Conservation (phyloP, 805 yeast species). For the Saccharomycopsis amapae region DNA sequence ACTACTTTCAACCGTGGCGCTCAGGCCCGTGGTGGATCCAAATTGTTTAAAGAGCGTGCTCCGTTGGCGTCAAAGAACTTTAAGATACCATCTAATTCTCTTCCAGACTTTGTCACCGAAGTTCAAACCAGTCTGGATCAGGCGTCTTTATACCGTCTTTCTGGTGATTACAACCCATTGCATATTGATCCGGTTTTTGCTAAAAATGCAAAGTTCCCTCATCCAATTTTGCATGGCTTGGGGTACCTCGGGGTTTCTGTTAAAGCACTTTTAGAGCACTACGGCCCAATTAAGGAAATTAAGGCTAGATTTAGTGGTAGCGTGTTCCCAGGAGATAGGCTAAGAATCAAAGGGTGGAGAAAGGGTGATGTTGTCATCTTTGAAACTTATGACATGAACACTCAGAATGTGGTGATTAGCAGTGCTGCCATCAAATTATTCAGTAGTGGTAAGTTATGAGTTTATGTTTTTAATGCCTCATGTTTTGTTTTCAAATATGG, state of each 20-base stretch:
- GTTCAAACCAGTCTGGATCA: slow-evolving; percentile 59
- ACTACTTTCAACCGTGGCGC: slow-evolving; percentile 77
- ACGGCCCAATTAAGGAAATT: slow-evolving; percentile 74
- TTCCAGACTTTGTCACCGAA: slow-evolving; percentile 60
- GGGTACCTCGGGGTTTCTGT: slow-evolving; percentile 79
- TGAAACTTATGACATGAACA: slow-evolving; percentile 76
- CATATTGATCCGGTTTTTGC: slow-evolving; percentile 93
- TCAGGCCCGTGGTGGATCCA: slow-evolving; percentile 45
- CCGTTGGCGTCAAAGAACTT: slow-evolving; percentile 45
- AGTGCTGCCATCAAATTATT: slow-evolving; percentile 74
- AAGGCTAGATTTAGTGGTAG: slow-evolving; percentile 87
- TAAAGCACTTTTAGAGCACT: slow-evolving; percentile 69
- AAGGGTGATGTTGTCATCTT: slow-evolving; percentile 59
- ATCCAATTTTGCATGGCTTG: slow-evolving; percentile 90
- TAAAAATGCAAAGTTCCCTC: slow-evolving; percentile 72
- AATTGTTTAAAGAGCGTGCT: slow-evolving; percentile 40
- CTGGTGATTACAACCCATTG: slow-evolving; percentile 92
- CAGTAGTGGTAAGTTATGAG: slow-evolving; percentile 9
- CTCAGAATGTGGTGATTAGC: slow-evolving; percentile 71
- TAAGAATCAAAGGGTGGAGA: slow-evolving; percentile 81
- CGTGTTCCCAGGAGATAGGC: slow-evolving; percentile 91
- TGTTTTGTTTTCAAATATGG: too few species aligned
- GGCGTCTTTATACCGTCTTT: slow-evolving; percentile 84
- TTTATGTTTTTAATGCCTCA: not conserved
- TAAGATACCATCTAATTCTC: slow-evolving; percentile 48